These are phyloP conservation scores for Bisporella sp. DNA, from an alignment of 2,329 filamentous ascomycete species.

Conservation along the genomic window DNA sequence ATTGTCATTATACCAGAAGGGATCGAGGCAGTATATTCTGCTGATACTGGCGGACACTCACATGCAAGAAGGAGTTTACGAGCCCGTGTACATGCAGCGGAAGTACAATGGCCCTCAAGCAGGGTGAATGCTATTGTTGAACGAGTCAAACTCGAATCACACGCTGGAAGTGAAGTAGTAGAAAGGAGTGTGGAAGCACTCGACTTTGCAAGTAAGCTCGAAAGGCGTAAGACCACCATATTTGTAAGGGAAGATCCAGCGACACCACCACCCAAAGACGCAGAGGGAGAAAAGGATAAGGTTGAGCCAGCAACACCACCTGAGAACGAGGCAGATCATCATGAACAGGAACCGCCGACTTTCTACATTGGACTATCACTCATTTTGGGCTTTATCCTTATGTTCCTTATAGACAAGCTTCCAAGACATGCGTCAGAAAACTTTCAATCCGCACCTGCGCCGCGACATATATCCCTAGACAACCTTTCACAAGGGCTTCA, in stretches of 20 bases:
- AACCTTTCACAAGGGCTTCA: conserved; percentile 56
- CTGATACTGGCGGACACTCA: conserved; percentile 29
- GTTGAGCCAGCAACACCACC: background rate
- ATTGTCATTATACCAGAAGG: conserved; percentile 98
- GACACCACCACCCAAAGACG: background rate
- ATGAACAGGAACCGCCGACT: conserved; percentile 46
- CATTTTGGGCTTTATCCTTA: conserved; percentile 83
- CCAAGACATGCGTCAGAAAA: conserved; percentile 65
- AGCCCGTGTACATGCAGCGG: conserved; percentile 5
- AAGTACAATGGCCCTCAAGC: conserved; percentile 15
- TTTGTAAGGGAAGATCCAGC: conserved; percentile 2
- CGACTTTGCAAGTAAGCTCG: background rate
- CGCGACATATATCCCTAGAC: conserved; percentile 82
- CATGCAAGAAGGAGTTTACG: conserved; percentile 15
- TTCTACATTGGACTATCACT: conserved; percentile 83
- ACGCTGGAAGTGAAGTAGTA: no score
- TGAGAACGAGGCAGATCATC: conserved; percentile 25
- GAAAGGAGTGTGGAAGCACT: no score
- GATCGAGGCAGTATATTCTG: conserved; percentile 77
- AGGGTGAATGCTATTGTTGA: no score
- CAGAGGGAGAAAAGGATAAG: conserved; percentile 3
- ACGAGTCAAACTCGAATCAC: no score
- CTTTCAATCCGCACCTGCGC: conserved; percentile 57
- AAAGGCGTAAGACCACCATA: conserved; percentile 2
- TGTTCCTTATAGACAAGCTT: conserved; percentile 91